Evolutionary conservation across 1,284 basidiomycete genomes (phyloP).

Genomic region (Cutaneotrichosporon mucoides): DNA sequence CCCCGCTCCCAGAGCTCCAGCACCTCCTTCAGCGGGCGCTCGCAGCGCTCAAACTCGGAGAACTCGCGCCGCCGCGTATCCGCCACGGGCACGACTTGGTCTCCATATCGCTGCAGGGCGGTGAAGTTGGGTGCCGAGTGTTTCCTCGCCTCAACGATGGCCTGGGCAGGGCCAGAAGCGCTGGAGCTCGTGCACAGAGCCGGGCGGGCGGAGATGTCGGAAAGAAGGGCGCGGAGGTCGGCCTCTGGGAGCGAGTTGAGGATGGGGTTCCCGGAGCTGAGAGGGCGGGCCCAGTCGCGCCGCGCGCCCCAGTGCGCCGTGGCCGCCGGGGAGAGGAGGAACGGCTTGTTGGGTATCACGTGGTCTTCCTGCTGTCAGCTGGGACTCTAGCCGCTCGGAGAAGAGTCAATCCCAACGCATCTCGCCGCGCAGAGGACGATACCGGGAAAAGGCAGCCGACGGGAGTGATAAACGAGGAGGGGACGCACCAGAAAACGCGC

Average conservation of each 20-base stretch:
- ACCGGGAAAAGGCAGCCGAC: too few species aligned
- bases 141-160: too few species aligned
- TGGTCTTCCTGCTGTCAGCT: slow-evolving; percentile 32
- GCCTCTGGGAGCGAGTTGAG: neutral
- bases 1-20: slow-evolving; percentile 47
- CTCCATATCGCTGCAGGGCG: slow-evolving; percentile 31
- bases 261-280: too few species aligned
- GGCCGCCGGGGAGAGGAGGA: slow-evolving; percentile 29
- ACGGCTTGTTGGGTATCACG: slow-evolving; percentile 39
- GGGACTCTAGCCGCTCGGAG: too few species aligned
- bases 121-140: slow-evolving; percentile 24
- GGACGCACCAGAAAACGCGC: slow-evolving; percentile 13
- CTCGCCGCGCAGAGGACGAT: too few species aligned
- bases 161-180: too few species aligned
- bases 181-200: too few species aligned
- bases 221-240: neutral
- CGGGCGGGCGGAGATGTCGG: neutral
- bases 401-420: too few species aligned
- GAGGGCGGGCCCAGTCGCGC: neutral
- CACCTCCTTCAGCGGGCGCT: slow-evolving; percentile 46
- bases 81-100: slow-evolving; percentile 46
- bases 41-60: slow-evolving; percentile 44
- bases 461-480: too few species aligned
- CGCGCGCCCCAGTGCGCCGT: slow-evolving; percentile 30
- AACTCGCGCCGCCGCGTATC: slow-evolving; percentile 36